Percentiles rank a stretch among this genome's conserved stretches.
These are phyloP conservation scores for Aspergillus udagawae DNA, from an alignment of 2,329 filamentous ascomycete species.

Conservation along the genomic window DNA sequence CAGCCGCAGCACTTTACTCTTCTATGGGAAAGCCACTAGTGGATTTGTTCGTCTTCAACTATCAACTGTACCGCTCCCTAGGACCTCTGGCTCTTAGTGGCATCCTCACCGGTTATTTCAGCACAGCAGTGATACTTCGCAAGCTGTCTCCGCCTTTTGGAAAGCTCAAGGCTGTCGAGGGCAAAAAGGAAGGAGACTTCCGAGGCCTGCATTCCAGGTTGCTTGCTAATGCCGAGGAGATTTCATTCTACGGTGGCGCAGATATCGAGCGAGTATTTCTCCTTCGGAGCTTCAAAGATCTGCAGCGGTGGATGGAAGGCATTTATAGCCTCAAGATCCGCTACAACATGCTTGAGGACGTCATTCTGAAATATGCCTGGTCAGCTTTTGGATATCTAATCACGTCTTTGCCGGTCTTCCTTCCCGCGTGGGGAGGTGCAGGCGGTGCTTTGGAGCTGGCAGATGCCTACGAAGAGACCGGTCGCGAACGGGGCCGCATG, in stretches of 20 bases:
- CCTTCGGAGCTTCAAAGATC: constrained; percentile 84
- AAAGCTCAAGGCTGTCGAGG: constrained; percentile 93
- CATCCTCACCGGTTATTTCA: constrained; percentile 86
- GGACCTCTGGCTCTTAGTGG: constrained; percentile 84
- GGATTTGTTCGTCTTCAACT: constrained; percentile 97
- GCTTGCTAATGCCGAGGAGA: constrained; percentile 95
- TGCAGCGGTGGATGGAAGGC: constrained; percentile 96
- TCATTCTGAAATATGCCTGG: constrained; percentile 98
- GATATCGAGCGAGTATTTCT: constrained; percentile 93
- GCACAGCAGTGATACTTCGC: constrained; percentile 85
- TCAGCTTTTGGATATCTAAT: constrained; percentile 95
- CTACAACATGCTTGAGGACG: constrained; percentile 98
- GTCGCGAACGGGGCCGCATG: constrained; percentile 79
- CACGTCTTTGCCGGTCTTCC: constrained; percentile 86
- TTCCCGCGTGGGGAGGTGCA: constrained; percentile 88
- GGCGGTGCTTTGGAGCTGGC: constrained; percentile 68
- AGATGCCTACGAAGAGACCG: constrained; percentile 26
- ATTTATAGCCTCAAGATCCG: constrained; percentile 97
- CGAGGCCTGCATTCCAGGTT: constrained; percentile 83
- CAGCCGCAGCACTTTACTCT: constrained; percentile 88
- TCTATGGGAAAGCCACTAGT: constrained; percentile 96
- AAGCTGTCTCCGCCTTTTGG: constrained; percentile 91
- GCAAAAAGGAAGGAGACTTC: constrained; percentile 92
- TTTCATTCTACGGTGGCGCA: constrained; percentile 94
- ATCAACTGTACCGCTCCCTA: constrained; percentile 87